These are phyloP conservation scores for Saccharomycopsis guyanensis DNA, from an alignment of 805 yeast genomes.

Conservation along the genomic window DNA sequence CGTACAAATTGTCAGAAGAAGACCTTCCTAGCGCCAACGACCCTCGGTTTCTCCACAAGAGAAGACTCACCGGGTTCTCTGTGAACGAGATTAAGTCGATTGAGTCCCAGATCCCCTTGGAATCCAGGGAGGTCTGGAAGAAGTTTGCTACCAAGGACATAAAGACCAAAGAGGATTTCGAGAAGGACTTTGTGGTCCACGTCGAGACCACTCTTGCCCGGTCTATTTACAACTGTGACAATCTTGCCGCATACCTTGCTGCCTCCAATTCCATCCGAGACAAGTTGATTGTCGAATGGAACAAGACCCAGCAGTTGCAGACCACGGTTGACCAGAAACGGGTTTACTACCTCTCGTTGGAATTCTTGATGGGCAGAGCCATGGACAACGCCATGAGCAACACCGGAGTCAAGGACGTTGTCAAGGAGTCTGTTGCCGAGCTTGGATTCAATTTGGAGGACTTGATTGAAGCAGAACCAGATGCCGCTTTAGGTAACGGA, in stretches of 20 bases:
- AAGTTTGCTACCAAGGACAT: conserved; percentile 46
- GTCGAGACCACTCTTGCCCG: conserved; percentile 91
- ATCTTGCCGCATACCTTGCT: conserved; percentile 88
- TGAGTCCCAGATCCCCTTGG: conserved; percentile 73
- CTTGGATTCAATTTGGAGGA: conserved; percentile 88
- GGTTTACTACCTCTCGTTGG: conserved; percentile 78
- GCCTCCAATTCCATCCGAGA: conserved; percentile 75
- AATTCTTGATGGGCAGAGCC: conserved; percentile 91
- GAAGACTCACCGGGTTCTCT: conserved; percentile 85
- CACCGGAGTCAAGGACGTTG: conserved; percentile 55
- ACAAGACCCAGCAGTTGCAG: conserved; percentile 84
- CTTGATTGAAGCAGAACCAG: conserved; percentile 77
- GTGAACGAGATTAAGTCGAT: conserved; percentile 82
- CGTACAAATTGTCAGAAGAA: not conserved
- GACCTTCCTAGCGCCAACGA: not conserved
- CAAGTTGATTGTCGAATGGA: conserved; percentile 79
- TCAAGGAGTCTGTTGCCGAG: conserved; percentile 50
- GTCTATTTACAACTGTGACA: conserved; percentile 85
- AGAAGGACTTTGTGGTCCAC: conserved; percentile 65
- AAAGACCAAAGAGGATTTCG: conserved; percentile 47
- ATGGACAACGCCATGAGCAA: conserved; percentile 90
- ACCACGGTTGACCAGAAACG: conserved; percentile 79
- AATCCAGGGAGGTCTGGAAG: conserved; percentile 72
- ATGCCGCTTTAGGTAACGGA: conserved; percentile 93
- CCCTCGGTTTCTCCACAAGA: conserved; percentile 35